These are phyloP conservation scores for Helichrysum umbraculigerum DNA, from an alignment of 129 eudicot genomes.

Conservation along the genomic window DNA sequence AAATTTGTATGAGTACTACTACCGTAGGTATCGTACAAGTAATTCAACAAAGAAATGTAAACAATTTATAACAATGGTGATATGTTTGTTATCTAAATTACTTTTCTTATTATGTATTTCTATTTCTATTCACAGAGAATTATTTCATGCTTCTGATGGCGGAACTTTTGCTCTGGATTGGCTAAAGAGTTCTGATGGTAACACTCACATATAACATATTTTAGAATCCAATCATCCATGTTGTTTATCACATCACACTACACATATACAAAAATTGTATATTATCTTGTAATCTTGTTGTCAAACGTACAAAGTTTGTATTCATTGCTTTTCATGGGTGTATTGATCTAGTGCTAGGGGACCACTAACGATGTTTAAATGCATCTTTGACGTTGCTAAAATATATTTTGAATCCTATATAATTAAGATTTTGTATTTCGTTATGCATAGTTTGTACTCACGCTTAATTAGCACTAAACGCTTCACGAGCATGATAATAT, in stretches of 20 bases:
- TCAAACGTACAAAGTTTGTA: no score
- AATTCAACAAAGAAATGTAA: slow-evolving; percentile 2
- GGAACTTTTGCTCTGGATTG: slow-evolving; percentile 95
- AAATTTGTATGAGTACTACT: no score
- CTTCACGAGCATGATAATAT: no score
- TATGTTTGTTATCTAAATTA: not conserved
- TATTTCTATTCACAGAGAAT: slow-evolving; percentile 42
- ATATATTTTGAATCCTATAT: no score
- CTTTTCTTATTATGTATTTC: not conserved
- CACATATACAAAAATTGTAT: not conserved
- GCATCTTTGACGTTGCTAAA: no score
- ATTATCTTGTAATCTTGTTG: not conserved
- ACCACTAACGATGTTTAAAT: no score
- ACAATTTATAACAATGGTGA: not conserved
- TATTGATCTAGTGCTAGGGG: not conserved
- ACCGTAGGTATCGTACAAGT: no score
- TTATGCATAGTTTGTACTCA: no score
- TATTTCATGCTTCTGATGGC: slow-evolving; percentile 90
- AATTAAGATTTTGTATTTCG: no score
- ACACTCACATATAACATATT: slow-evolving; percentile 2
- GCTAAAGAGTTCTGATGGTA: slow-evolving; percentile 81
- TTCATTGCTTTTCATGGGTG: no score
- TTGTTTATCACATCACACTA: slow-evolving; percentile 3
- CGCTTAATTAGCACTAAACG: no score
- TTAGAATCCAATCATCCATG: not conserved